Base-by-base conservation (phyloP, 2,329 filamentous ascomycete genomes). In the Amylocarpus encephaloides region DNA sequence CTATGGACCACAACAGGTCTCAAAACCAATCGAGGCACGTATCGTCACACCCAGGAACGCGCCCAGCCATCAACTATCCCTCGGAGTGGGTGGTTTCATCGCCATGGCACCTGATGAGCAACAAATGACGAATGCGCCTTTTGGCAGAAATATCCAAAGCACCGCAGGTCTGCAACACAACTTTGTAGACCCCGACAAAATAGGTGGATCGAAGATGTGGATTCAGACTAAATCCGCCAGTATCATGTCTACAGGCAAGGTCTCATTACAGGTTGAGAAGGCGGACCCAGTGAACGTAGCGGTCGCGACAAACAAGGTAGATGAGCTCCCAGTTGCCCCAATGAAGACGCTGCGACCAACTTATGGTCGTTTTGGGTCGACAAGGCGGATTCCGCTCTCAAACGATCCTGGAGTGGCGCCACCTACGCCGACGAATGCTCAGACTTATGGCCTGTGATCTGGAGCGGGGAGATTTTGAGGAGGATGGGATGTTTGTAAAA, bases 1-100 rank as follows among this genome's bases (percentile, higher is more conserved):
- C 29, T 76, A 77, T 57, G 82, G 82, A 3, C 82, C 82, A 9
- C 80, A 82, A 59, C 66, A 66, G 2, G 60, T 68, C 26, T 70
- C 70, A 19, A 61, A 72, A 4, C 80, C 80, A 0, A 70, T 83
- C 2, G 65, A 77, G 52, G 77, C 79, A 4, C 78, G 82, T 54
- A 72, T 84, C 16, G 63, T 86, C 48, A 68, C 72, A 44, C 72
- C 75, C 5, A 72, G 68, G 63, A 63, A 62, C 42, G 62, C 64
- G 34, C 10, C 38, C 5, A 48, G 32, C 39, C 52, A 52, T 43
- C 38, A 15, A 4, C 47, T 59, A n/a, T 46, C 50, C 2, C 41
- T 67, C 1, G 65, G 65, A 38, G 62, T 66, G 6, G 65, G 59
- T 48, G 65, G 65, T 34, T 58, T 67, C 40, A 59, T 66, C 7